phyloP scores from a whole-genome alignment of 1,284 basidiomycete genomes.

The Microbotryum scabiosae region DNA sequence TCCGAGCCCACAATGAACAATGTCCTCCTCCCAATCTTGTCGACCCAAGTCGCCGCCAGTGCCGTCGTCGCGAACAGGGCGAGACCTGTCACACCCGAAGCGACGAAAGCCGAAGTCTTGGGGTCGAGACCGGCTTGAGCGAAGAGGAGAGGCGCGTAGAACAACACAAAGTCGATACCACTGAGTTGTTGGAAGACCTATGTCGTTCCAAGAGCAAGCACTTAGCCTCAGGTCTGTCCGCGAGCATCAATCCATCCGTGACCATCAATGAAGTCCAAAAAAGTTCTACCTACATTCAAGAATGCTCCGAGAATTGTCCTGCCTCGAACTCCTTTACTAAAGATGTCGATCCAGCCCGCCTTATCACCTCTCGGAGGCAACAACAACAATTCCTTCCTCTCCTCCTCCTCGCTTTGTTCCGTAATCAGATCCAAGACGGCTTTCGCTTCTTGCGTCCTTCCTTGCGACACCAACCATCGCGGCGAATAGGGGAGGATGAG shows the following conservation, averaged over 20 bases:
- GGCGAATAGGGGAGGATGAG: conserved; percentile 50
- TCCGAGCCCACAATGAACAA: neutral
- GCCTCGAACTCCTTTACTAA: conserved; percentile 20
- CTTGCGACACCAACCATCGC: conserved; percentile 48
- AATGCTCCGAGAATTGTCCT: conserved; percentile 47
- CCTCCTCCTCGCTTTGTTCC: conserved; percentile 35
- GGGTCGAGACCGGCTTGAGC: conserved; percentile 41
- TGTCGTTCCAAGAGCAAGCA: no score
- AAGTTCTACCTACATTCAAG: conserved; percentile 33
- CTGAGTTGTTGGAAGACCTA: no score
- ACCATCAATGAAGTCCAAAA: no score
- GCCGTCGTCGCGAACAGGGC: conserved; percentile 41
- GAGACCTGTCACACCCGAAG: conserved; percentile 50
- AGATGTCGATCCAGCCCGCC: conserved; percentile 18
- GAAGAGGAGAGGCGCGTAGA: conserved; percentile 51
- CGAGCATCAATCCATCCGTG: no score
- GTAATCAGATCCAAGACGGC: conserved; percentile 38
- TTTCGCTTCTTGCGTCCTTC: conserved; percentile 44
- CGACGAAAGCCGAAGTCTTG: conserved; percentile 47
- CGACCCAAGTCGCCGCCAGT: neutral
- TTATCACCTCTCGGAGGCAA: conserved; percentile 3
- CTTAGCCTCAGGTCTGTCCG: no score
- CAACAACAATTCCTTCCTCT: conserved; percentile 29
- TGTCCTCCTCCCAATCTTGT: neutral
- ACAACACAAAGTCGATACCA: conserved; percentile 11